Evolutionary conservation across 2,329 filamentous ascomycete species (phyloP), one percentile per base, ranked within the genome.

Genomic region (Hirsutella thompsonii): DNA sequence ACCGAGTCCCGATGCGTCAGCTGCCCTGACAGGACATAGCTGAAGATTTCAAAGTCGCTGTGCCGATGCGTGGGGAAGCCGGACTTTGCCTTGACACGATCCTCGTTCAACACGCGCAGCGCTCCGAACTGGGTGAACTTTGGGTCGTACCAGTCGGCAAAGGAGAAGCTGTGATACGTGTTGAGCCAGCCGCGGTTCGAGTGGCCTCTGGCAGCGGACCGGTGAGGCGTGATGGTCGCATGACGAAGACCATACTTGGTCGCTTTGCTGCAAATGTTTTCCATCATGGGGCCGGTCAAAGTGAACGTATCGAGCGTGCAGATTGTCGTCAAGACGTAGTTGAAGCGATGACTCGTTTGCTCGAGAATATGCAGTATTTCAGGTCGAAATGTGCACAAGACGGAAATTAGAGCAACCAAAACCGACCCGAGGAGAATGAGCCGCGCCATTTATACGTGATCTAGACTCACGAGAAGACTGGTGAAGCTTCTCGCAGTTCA

Each of bases 61-160:
- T 94, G 88, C 20, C 79, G 79, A 57, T 94, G 88, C 0, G 84
- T 88, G 4, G 86, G 85, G 63, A 94, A 94, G 4, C 87, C 87
- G 9, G 72, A 77, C 44, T 76, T 73, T 21, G 79, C 66, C 52
- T 76, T 74, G 28, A 94, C 86, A 28, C 85, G 81, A 59, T 94
- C 87, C 65, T 94, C 87, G 55, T 94, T 94, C 53, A 94, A 79
- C 32, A 94, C 86, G 42, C 87, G 78, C 37, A 94, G 71, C 20
- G 80, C 74, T 8, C 88, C 87, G 55, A 83, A 93, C 47, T 74
- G 70, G 36, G 72, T 71, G 63, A 78, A 82, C 20, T 62, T 58
- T 2, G 82, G 80, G 55, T 87, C 72, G 59, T 79, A 79, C 71
- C 71, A 77, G 55, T 72, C 69, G 34, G 84, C 84, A 60, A 94